Base-by-base conservation (phyloP, 139 green algal species). In the Mychonastes homosphaera region DNA sequence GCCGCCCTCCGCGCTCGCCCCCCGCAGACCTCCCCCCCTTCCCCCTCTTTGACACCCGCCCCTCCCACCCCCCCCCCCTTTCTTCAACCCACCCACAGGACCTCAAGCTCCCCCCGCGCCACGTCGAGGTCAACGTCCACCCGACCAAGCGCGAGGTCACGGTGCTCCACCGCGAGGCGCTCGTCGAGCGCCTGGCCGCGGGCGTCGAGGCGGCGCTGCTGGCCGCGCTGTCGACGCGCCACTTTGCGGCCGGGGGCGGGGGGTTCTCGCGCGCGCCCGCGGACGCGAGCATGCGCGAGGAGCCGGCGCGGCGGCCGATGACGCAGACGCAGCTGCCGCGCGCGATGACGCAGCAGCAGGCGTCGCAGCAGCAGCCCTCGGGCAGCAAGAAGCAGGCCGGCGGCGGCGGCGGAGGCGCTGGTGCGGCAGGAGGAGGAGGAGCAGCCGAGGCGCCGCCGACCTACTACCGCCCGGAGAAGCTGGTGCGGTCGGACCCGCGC, bases 51-150 rank as follows among this genome's bases (percentile, higher is more conserved):
- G n/a, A n/a, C n/a, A n/a, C n/a, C n/a, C n/a, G n/a, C n/a, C n/a
- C n/a, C n/a, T n/a, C n/a, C n/a, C n/a, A n/a, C n/a, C n/a, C n/a
- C n/a, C n/a, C n/a, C n/a, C n/a, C n/a, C n/a, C n/a, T n/a, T n/a
- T n/a, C n/a, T n/a, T n/a, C n/a, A n/a, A n/a, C n/a, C n/a, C n/a
- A n/a, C n/a, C n/a, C n/a, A n/a, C n/a, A n/a, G n/a, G n/a, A 88
- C 43, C 38, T 94, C 12, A 56, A 45, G 40, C 67, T 99, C 58
- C 92, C 92, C 3, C 63, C 77, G 1, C 47, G 62, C 23, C 76
- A 95, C 50, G 89, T 99, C 27, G 91, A 98, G 55, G 89, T 96
- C 16, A 99, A 99, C 69, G 67, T 97, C 63, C 87, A 95, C 67
- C 87, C 87, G n/a, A 94, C 87, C 43, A 95, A 98, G 76, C 67